Conservation (phyloP, 1,139 yeast species). For the Groenewaldozyma sp. region DNA sequence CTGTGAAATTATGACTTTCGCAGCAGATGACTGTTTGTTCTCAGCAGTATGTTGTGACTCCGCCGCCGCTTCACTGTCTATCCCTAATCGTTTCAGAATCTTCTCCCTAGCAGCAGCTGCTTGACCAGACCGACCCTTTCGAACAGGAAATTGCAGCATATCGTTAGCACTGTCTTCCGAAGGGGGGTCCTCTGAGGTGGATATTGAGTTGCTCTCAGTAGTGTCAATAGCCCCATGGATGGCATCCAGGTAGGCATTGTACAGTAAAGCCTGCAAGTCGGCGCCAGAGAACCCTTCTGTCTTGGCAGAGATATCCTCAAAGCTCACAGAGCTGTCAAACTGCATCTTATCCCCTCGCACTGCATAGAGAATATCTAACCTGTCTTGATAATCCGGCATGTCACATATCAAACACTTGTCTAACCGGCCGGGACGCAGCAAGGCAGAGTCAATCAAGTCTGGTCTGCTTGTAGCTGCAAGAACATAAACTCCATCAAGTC, state of each 20-base stretch:
- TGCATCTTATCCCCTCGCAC: conserved; percentile 37
- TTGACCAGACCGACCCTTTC: conserved; percentile 33
- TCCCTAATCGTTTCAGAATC: conserved; percentile 19
- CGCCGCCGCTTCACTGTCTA: not conserved
- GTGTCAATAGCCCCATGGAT: conserved; percentile 65
- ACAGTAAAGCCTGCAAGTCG: conserved; percentile 85
- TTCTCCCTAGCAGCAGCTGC: conserved; percentile 38
- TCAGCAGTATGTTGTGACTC: conserved; percentile 5
- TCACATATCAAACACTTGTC: conserved; percentile 89
- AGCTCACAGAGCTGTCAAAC: conserved; percentile 39
- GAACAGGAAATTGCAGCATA: conserved; percentile 29
- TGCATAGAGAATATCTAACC: conserved; percentile 63
- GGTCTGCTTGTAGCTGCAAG: conserved; percentile 95
- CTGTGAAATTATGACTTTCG: conserved; percentile 37
- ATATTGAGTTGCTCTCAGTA: conserved; percentile 20
- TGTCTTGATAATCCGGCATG: conserved; percentile 63
- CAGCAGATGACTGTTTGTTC: not conserved
- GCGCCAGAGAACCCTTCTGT: conserved; percentile 90
- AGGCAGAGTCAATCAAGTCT: conserved; percentile 88
- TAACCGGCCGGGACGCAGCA: conserved; percentile 88
- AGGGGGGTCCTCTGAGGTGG: too few relatives aligned
- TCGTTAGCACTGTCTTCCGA: conserved; percentile 30
- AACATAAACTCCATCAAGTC: conserved; percentile 92
- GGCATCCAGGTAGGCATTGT: conserved; percentile 85
- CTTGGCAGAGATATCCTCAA: conserved; percentile 45